Percentiles rank a stretch among this genome's conserved stretches.
Conservation (phyloP, 257 asterid species). For the Craterostigma plantagineum region DNA sequence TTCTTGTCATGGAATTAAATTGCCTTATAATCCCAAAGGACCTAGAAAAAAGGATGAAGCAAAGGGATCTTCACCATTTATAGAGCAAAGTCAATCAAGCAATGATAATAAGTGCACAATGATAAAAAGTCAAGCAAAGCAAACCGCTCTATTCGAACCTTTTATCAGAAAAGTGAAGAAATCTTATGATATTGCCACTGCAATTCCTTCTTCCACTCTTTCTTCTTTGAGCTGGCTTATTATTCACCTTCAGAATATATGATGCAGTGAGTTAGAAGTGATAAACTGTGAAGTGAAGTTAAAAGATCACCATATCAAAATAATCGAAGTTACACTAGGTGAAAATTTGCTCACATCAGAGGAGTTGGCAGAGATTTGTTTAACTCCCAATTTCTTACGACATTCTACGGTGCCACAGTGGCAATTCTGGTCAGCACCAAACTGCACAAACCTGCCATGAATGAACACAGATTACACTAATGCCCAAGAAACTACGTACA, state of each 20-base stretch:
- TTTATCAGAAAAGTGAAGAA: conserved; percentile 27
- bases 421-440: conserved; percentile 98
- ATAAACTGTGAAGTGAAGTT: no score
- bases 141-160: conserved; percentile 29
- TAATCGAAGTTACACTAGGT: no score
- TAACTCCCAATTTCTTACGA: conserved; percentile 76
- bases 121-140: neutral
- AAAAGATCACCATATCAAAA: no score
- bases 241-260: neutral
- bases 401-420: conserved; percentile 80
- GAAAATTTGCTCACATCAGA: conserved; percentile 29
- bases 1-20: conserved; percentile 40
- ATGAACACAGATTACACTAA: conserved; percentile 11
- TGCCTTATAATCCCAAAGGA: conserved; percentile 52
- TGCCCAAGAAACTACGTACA: no score
- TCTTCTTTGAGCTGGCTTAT: conserved; percentile 19
- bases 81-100: no score
- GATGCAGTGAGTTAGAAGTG: no score
- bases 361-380: conserved; percentile 45
- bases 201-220: conserved; percentile 36
- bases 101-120: neutral
- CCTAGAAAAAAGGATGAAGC: conserved; percentile 18
- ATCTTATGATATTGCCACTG: conserved; percentile 48
- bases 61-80: no score
- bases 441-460: conserved; percentile 91